Evolutionary conservation across 2,329 filamentous ascomycete genomes (phyloP).

Genomic region (Diaporthe sp.): DNA sequence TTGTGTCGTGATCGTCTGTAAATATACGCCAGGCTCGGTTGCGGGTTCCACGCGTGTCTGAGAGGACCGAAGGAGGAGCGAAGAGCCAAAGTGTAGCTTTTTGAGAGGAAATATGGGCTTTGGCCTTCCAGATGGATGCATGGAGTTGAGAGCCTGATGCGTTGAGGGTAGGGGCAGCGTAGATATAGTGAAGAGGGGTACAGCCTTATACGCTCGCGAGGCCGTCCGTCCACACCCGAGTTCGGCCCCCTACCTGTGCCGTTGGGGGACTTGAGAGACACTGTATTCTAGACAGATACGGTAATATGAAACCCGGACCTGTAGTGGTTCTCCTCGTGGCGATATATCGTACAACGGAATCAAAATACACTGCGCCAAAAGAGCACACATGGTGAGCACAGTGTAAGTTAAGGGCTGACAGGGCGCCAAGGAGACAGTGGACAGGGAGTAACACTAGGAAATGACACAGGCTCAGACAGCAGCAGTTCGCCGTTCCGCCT

Average conservation of each 20-base stretch:
- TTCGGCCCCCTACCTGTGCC: neutral
- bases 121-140: neutral
- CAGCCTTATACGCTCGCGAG: too few relatives aligned
- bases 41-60: neutral
- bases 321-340: neutral
- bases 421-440: neutral
- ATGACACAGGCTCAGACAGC: neutral
- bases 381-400: neutral
- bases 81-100: neutral
- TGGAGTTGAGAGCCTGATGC: neutral
- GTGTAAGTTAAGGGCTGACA: neutral
- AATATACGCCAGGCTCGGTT: neutral
- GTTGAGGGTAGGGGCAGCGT: neutral
- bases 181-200: neutral
- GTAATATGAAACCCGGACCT: neutral
- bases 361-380: neutral
- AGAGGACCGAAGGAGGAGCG: too few relatives aligned
- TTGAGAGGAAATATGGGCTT: neutral
- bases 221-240: too few relatives aligned
- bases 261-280: neutral
- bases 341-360: neutral
- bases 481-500: neutral
- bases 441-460: neutral
- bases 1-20: neutral
- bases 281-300: neutral